These are phyloP conservation scores for Trichomonas vaginalis DNA, from an alignment of 208 protist species.

Conservation along the genomic window DNA sequence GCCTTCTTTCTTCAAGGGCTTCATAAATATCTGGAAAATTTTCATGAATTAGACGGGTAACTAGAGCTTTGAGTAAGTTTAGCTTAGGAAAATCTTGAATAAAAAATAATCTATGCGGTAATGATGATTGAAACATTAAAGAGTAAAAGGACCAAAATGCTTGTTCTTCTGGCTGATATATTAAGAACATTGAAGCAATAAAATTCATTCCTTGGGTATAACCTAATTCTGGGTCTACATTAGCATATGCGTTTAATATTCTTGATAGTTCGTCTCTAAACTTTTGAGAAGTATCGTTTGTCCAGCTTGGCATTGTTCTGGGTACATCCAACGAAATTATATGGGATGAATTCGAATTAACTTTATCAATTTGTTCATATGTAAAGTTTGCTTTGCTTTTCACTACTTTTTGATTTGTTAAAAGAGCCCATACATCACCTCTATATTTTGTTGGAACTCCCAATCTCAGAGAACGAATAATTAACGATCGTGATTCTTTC, in stretches of 20 bases:
- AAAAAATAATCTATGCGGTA: neutral
- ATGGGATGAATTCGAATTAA: neutral
- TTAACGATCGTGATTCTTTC: neutral
- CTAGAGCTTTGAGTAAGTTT: neutral
- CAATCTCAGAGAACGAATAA: neutral
- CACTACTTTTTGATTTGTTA: neutral
- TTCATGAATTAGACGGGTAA: neutral
- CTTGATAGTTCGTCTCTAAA: neutral
- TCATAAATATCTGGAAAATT: neutral
- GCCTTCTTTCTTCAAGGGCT: neutral
- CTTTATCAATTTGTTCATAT: neutral
- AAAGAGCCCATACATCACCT: neutral
- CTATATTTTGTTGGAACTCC: neutral
- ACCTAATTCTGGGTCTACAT: neutral
- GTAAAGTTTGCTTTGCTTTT: neutral
- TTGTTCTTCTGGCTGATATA: neutral
- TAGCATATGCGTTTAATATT: neutral
- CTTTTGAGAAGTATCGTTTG: neutral
- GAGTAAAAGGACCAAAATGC: neutral
- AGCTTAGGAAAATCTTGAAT: neutral
- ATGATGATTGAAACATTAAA: neutral
- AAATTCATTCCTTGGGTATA: conserved; percentile 18
- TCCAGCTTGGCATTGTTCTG: neutral
- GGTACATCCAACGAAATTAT: neutral
- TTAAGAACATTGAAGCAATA: neutral